These are phyloP conservation scores for Hymenoscyphus infarciens DNA, from an alignment of 2,329 filamentous ascomycete species.

Conservation along the genomic window DNA sequence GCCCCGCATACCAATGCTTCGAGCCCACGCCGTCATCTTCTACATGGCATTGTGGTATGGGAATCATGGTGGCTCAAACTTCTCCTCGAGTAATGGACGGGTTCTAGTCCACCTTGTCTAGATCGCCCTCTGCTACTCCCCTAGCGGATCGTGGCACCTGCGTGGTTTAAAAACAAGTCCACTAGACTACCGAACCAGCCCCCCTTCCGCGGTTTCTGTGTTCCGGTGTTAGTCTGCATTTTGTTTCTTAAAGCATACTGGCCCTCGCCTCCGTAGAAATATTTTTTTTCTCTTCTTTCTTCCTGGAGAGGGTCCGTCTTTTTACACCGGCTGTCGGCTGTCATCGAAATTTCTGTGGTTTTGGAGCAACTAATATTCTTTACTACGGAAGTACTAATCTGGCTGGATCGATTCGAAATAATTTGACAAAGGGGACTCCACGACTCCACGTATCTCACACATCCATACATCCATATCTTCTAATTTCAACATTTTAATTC, in stretches of 20 bases:
- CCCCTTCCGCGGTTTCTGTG: no score
- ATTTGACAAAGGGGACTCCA: background rate
- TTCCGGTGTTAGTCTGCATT: background rate
- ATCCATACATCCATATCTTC: no score
- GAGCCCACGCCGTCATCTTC: background rate
- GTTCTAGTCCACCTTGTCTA: no score
- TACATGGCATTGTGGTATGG: conserved; percentile 1
- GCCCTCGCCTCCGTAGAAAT: background rate
- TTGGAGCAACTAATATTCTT: background rate
- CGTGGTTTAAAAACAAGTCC: no score
- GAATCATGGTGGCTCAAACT: no score
- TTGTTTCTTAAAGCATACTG: background rate
- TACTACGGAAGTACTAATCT: background rate
- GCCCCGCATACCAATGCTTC: background rate
- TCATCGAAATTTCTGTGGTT: background rate
- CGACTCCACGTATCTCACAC: background rate
- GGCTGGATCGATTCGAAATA: background rate
- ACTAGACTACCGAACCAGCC: no score
- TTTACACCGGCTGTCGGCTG: background rate
- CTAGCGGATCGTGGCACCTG: no score
- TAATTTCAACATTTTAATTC: background rate
- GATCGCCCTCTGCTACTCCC: no score
- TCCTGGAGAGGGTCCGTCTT: background rate
- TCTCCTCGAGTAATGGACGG: no score
- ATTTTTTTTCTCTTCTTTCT: background rate